Evolutionary conservation across 345 rosid species (phyloP).

Genomic region (Heritiera fomes): DNA sequence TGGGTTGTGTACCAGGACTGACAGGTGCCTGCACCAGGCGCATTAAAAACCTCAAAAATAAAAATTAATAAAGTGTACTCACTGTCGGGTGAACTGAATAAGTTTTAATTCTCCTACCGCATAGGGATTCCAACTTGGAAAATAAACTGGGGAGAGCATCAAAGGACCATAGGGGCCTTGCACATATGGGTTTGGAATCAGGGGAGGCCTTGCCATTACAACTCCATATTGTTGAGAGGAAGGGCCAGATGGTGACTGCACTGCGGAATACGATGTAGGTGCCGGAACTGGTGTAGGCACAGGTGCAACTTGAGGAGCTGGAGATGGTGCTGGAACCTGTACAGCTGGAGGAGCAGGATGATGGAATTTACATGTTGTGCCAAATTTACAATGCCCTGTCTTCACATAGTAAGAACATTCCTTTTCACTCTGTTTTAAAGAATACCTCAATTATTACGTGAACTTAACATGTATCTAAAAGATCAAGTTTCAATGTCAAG

Average conservation of each 20-base stretch:
- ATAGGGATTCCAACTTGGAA: slow-evolving; percentile 70
- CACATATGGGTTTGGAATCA: slow-evolving; percentile 66
- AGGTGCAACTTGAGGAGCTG: slow-evolving; percentile 50
- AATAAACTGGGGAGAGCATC: slow-evolving; percentile 71
- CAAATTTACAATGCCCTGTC: slow-evolving; percentile 92
- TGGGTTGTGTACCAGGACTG: slow-evolving; percentile 59
- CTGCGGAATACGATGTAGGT: slow-evolving; percentile 47
- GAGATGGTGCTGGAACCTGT: slow-evolving; percentile 52
- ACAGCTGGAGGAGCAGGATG: slow-evolving; percentile 69
- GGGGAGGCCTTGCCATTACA: slow-evolving; percentile 72
- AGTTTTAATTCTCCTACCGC: slow-evolving; percentile 48
- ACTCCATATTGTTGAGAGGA: slow-evolving; percentile 74
- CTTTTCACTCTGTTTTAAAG: slow-evolving; percentile 71
- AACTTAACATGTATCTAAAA: slow-evolving; percentile 2
- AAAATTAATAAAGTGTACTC: not conserved
- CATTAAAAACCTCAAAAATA: slow-evolving; percentile 9
- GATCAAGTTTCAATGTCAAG: not conserved
- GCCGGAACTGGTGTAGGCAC: slow-evolving; percentile 41
- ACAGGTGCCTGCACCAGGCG: slow-evolving; percentile 49
- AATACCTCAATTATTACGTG: slow-evolving; percentile 7
- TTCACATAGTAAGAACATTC: slow-evolving; percentile 87
- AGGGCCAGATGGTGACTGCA: slow-evolving; percentile 62
- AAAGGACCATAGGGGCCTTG: slow-evolving; percentile 75
- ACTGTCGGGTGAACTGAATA: not conserved
- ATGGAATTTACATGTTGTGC: slow-evolving; percentile 77